Percentiles rank a stretch among this genome's conserved stretches.
These are phyloP conservation scores for Verticillium isaacii DNA, from an alignment of 2,329 filamentous ascomycete genomes.

Conservation along the genomic window DNA sequence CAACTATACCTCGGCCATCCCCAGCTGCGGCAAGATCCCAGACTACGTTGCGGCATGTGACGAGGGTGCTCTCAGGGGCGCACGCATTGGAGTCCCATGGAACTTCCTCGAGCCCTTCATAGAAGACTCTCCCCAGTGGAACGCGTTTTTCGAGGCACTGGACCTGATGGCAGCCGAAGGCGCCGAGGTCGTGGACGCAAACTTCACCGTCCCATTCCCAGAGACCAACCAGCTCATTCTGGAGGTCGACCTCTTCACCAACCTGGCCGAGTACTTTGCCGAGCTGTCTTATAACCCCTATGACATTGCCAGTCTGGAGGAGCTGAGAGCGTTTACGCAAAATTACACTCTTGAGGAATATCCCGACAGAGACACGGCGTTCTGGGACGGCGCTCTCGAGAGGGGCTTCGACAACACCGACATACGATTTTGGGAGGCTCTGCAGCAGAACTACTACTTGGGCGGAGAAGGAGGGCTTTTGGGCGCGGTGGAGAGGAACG, in stretches of 20 bases:
- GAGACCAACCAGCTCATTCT: conserved; percentile 70
- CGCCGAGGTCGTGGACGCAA: conserved; percentile 64
- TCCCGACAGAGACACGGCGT: conserved; percentile 51
- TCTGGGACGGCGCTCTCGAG: conserved; percentile 51
- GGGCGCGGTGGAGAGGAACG: conserved; percentile 49
- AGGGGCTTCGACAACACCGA: conserved; percentile 50
- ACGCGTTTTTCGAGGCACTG: conserved; percentile 45
- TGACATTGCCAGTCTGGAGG: conserved; percentile 42
- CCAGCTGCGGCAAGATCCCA: conserved; percentile 38
- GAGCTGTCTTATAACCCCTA: conserved; percentile 44
- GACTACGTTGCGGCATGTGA: conserved; percentile 19
- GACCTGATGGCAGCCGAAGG: conserved; percentile 58
- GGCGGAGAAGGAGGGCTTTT: conserved; percentile 53
- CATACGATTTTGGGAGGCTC: conserved; percentile 58
- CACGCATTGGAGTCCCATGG: conserved; percentile 69
- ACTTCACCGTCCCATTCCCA: conserved; percentile 58
- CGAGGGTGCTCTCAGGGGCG: conserved; percentile 50
- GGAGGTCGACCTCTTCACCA: conserved; percentile 64
- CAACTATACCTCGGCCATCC: conserved; percentile 62
- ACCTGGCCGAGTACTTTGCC: conserved; percentile 57
- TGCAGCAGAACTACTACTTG: conserved; percentile 60
- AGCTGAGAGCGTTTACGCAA: conserved; percentile 53
- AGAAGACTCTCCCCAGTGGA: conserved; percentile 46
- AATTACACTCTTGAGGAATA: conserved; percentile 49
- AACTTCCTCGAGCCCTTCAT: conserved; percentile 63